These are phyloP conservation scores for Aspergillus sergii DNA, from an alignment of 2,329 filamentous ascomycete species.

Conservation along the genomic window DNA sequence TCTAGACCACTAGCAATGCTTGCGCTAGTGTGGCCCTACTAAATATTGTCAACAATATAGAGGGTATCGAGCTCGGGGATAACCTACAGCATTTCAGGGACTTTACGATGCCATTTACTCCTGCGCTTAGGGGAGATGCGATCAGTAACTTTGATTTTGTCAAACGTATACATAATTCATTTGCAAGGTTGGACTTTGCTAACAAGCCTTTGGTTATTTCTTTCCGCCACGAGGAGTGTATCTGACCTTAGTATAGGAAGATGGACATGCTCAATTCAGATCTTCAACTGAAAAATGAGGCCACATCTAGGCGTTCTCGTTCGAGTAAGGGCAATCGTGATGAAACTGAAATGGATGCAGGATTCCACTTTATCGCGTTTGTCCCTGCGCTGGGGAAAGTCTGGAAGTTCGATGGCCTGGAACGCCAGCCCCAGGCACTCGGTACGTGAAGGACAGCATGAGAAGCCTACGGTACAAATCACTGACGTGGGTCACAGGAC, in stretches of 20 bases:
- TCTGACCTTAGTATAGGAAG: conserved; percentile 51
- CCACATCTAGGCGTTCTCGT: conserved; percentile 41
- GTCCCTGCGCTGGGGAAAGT: conserved; percentile 73
- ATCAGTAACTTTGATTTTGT: conserved; percentile 76
- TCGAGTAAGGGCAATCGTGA: conserved; percentile 44
- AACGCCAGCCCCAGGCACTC: conserved; percentile 68
- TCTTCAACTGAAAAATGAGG: conserved; percentile 57
- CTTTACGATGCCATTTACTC: conserved; percentile 68
- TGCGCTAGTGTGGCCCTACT: conserved; percentile 92
- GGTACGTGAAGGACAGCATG: conserved; percentile 41
- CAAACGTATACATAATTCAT: conserved; percentile 83
- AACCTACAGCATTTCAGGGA: conserved; percentile 72
- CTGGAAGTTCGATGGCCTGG: conserved; percentile 88
- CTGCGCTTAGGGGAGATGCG: conserved; percentile 73
- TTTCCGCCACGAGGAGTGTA: not conserved
- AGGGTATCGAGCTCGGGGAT: conserved; percentile 67
- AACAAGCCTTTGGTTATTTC: not conserved
- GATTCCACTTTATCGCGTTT: conserved; percentile 88
- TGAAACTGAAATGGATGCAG: conserved; percentile 59
- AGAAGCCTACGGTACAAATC: not conserved
- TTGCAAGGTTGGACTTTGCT: conserved; percentile 62
- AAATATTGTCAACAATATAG: conserved; percentile 88
- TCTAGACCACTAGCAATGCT: conserved; percentile 74
- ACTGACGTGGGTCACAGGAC: conserved; percentile 27
- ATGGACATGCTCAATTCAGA: conserved; percentile 77